A percentile compares a stretch with the other conserved stretches of the same genome.
These are phyloP conservation scores for Excoecaria agallocha DNA, from an alignment of 345 rosid species.

Conservation along the genomic window DNA sequence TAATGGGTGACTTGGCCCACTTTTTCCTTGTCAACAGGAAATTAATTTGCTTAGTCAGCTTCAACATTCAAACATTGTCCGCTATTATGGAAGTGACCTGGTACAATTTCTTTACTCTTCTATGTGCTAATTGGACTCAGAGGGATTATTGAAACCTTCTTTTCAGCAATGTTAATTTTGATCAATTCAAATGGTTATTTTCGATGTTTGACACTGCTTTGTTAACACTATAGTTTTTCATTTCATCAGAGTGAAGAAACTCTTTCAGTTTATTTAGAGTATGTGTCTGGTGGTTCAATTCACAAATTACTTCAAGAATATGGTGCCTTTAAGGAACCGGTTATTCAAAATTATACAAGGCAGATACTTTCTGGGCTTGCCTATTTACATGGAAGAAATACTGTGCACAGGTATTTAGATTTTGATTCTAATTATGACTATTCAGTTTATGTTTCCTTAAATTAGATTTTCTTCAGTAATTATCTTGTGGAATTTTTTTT, in stretches of 20 bases:
- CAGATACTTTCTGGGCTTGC: conserved; percentile 88
- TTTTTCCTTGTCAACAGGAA: conserved; percentile 55
- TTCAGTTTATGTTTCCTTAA: neutral
- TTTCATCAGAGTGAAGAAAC: conserved; percentile 72
- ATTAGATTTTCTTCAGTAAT: neutral
- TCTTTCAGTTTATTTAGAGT: conserved; percentile 93
- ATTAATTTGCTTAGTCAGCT: conserved; percentile 86
- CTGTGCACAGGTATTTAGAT: conserved; percentile 75
- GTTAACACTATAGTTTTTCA: conserved; percentile 21
- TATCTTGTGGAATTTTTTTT: conserved; percentile 7
- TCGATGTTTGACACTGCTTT: conserved; percentile 3
- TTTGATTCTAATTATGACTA: conserved; percentile 12
- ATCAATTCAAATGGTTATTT: too few relatives aligned
- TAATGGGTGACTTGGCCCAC: conserved; percentile 17
- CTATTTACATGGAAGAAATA: conserved; percentile 85
- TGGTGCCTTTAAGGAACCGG: conserved; percentile 87
- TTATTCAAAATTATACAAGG: conserved; percentile 85
- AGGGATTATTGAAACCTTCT: conserved; percentile 1
- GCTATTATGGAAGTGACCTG: conserved; percentile 91
- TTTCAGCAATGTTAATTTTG: neutral
- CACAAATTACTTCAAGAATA: conserved; percentile 91
- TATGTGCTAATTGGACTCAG: neutral
- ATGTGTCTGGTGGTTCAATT: conserved; percentile 93
- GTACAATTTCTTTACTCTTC: conserved; percentile 39
- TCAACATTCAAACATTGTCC: conserved; percentile 87